Evolutionary conservation across 805 yeast species (phyloP).

Genomic region (Pichia eremophila): DNA sequence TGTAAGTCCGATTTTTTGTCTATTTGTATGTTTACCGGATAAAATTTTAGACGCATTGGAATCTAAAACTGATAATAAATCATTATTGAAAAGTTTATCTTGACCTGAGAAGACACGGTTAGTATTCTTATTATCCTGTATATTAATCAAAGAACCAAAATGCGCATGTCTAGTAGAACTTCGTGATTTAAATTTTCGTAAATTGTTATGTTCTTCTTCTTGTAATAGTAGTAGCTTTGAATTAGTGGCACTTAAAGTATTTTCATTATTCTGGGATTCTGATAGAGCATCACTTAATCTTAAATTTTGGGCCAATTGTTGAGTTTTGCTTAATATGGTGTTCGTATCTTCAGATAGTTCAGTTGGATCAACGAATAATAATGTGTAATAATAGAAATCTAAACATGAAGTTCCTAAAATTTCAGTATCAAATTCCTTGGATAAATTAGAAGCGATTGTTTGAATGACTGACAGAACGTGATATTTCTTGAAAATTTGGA

Average conservation of each 20-base stretch:
- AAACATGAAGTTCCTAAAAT: constrained; percentile 53
- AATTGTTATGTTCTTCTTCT: constrained; percentile 50
- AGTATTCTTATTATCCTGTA: constrained; percentile 48
- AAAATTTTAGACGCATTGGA: constrained; percentile 36
- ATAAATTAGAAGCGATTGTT: constrained; percentile 61
- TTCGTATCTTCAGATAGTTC: neutral
- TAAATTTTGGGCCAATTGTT: neutral
- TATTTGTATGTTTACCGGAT: constrained; percentile 34
- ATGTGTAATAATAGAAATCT: constrained; percentile 59
- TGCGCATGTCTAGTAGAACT: constrained; percentile 61
- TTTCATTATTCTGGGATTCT: neutral
- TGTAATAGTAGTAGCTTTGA: constrained; percentile 41
- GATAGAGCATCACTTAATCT: neutral
- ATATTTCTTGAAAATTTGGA: constrained; percentile 53
- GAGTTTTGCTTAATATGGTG: neutral
- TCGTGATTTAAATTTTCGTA: constrained; percentile 19
- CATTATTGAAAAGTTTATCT: constrained; percentile 29
- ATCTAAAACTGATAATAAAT: constrained; percentile 59
- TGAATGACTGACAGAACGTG: constrained; percentile 64
- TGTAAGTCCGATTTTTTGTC: constrained; percentile 5
- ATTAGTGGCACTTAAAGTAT: constrained; percentile 2
- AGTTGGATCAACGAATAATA: constrained; percentile 44
- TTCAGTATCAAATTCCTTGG: constrained; percentile 50
- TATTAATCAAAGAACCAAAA: constrained; percentile 77
- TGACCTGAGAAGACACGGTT: constrained; percentile 66